Conservation (phyloP, 192 early-diverging fungal genomes). For the Oehlia diaphana region DNA sequence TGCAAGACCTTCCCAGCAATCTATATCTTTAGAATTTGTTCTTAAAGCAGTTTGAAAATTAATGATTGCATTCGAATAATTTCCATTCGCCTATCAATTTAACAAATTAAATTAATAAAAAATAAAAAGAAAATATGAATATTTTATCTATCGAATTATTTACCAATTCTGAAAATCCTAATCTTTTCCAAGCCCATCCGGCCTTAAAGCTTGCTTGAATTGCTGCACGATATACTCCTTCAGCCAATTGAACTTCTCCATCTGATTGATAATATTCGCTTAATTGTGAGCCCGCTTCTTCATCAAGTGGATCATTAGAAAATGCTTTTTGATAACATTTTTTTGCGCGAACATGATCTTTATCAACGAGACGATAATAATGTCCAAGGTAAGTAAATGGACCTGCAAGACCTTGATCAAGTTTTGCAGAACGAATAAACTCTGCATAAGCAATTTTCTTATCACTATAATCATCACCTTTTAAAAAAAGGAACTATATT, state of each 20-base stretch:
- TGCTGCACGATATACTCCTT: constrained; percentile 47
- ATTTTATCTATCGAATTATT: neutral
- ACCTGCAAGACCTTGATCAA: constrained; percentile 58
- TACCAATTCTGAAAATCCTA: constrained; percentile 73
- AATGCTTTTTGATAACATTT: constrained; percentile 85
- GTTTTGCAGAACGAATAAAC: constrained; percentile 72
- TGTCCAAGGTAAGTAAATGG: constrained; percentile 82
- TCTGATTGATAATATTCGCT: constrained; percentile 61
- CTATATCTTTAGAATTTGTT: constrained; percentile 60
- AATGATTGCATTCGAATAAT: constrained; percentile 56
- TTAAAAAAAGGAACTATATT: neutral
- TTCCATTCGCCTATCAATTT: constrained; percentile 33
- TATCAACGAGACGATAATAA: constrained; percentile 71
- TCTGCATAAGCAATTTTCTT: constrained; percentile 62
- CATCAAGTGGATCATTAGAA: constrained; percentile 64
- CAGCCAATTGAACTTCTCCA: constrained; percentile 47
- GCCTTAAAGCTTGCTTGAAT: constrained; percentile 44
- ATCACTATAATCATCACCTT: constrained; percentile 52
- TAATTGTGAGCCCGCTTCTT: constrained; percentile 65
- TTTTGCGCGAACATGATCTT: constrained; percentile 66
- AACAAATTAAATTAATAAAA: neutral
- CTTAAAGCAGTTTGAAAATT: constrained; percentile 83
- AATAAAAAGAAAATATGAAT: neutral
- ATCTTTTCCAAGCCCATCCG: constrained; percentile 77
- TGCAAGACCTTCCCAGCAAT: constrained; percentile 78